phyloP scores from a whole-genome alignment of 805 yeast genomes.

The Ogataea populi-albae region DNA sequence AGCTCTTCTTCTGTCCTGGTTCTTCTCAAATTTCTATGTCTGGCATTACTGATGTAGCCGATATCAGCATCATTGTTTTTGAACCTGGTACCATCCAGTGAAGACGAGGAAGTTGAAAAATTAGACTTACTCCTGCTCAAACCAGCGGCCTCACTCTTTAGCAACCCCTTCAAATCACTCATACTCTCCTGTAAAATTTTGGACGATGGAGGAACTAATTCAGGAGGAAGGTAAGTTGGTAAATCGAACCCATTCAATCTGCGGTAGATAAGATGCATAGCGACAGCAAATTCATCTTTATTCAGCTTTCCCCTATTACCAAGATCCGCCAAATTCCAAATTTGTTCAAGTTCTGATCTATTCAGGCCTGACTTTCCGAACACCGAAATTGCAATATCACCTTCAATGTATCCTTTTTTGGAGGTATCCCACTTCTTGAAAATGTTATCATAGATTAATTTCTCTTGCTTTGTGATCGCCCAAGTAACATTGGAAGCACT shows the following conservation, averaged over 20 bases:
- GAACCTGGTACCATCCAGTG: slow-evolving; percentile 53
- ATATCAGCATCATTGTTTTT: slow-evolving; percentile 73
- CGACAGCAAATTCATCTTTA: slow-evolving; percentile 90
- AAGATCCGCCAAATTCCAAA: slow-evolving; percentile 87
- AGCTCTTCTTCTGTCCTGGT: slow-evolving; percentile 22
- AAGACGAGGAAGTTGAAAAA: slow-evolving; percentile 30
- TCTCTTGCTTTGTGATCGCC: slow-evolving; percentile 88
- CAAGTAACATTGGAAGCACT: slow-evolving; percentile 57
- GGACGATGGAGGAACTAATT: slow-evolving; percentile 83
- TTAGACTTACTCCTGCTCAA: slow-evolving; percentile 20
- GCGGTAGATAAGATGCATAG: slow-evolving; percentile 95
- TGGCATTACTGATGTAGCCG: slow-evolving; percentile 57
- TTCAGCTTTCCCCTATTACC: slow-evolving; percentile 80
- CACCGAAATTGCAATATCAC: slow-evolving; percentile 77
- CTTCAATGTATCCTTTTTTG: slow-evolving; percentile 68
- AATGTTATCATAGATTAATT: slow-evolving; percentile 78
- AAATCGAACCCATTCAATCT: slow-evolving; percentile 84
- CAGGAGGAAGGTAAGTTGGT: slow-evolving; percentile 82
- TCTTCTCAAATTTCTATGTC: slow-evolving; percentile 48
- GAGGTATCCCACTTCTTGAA: slow-evolving; percentile 82
- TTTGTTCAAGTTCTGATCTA: slow-evolving; percentile 80
- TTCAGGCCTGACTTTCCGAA: slow-evolving; percentile 89
- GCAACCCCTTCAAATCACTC: slow-evolving; percentile 64
- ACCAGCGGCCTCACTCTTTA: slow-evolving; percentile 39
- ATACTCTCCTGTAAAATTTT: slow-evolving; percentile 69